phyloP scores from a whole-genome alignment of 2,329 filamentous ascomycete genomes.

The Fusarium palustre region DNA sequence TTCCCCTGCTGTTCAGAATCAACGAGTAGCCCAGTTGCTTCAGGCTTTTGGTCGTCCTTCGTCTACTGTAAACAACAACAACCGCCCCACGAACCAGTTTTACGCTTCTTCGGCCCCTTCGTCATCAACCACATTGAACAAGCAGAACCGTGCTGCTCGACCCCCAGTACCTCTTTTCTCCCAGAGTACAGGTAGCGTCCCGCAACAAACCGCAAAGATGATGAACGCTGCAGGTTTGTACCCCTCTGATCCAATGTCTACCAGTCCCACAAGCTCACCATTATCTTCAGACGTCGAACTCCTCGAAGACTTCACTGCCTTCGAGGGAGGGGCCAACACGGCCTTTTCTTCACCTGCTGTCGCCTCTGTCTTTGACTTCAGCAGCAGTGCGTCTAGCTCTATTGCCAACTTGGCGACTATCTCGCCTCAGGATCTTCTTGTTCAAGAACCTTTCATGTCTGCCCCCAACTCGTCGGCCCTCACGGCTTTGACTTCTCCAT shows the following conservation, averaged over 20 bases:
- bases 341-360: slow-evolving; percentile 67
- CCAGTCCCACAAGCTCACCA: slow-evolving; percentile 49
- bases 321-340: slow-evolving; percentile 64
- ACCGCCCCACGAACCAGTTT: slow-evolving; percentile 69
- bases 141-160: slow-evolving; percentile 64
- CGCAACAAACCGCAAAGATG: slow-evolving; percentile 60
- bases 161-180: slow-evolving; percentile 80
- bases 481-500: slow-evolving; percentile 87
- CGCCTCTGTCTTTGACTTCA: slow-evolving; percentile 64
- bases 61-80: slow-evolving; percentile 62
- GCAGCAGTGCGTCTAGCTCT: slow-evolving; percentile 60
- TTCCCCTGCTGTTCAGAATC: slow-evolving; percentile 62
- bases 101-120: slow-evolving; percentile 76
- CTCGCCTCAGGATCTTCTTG: slow-evolving; percentile 83
- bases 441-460: slow-evolving; percentile 77
- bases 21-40: slow-evolving; percentile 69
- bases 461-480: slow-evolving; percentile 85
- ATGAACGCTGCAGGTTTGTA: slow-evolving; percentile 58
- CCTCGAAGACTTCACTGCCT: slow-evolving; percentile 68
- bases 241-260: not conserved
- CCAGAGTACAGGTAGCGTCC: slow-evolving; percentile 67
- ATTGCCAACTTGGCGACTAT: slow-evolving; percentile 75
- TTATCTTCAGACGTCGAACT: slow-evolving; percentile 66
- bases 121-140: slow-evolving; percentile 68
- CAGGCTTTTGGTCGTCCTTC: slow-evolving; percentile 67